phyloP scores from a whole-genome alignment of 495 filamentous ascomycete species.

The Daldinia bambusicola region DNA sequence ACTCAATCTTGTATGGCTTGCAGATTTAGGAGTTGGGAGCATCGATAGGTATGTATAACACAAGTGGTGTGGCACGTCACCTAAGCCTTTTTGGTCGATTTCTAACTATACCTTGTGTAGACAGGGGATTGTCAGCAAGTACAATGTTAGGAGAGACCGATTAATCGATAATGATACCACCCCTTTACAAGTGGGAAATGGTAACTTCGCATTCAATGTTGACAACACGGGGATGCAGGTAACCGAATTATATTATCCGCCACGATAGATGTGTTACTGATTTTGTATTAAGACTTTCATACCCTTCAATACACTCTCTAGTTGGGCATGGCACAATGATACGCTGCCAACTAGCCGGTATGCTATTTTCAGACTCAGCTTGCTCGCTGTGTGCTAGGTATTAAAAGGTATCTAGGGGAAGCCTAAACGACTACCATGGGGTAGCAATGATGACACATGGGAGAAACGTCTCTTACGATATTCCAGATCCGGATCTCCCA shows the following conservation, averaged over 20 bases:
- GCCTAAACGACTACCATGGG: slow-evolving; percentile 41
- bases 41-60: slow-evolving; percentile 29
- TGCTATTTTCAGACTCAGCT: background rate
- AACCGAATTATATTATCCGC: background rate
- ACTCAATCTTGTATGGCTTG: slow-evolving; percentile 13
- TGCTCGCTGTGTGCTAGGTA: background rate
- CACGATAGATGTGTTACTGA: background rate
- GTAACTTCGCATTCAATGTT: slow-evolving; percentile 66
- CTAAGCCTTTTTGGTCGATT: background rate
- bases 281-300: slow-evolving; percentile 57
- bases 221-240: slow-evolving; percentile 62
- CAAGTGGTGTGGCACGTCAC: background rate
- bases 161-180: slow-evolving; percentile 50
- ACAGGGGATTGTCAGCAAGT: slow-evolving; percentile 27
- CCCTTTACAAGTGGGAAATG: slow-evolving; percentile 64
- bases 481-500: slow-evolving; percentile 53
- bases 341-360: slow-evolving; percentile 48
- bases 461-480: slow-evolving; percentile 55
- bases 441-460: slow-evolving; percentile 53
- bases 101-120: slow-evolving; percentile 3
- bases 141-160: slow-evolving; percentile 30
- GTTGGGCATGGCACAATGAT: slow-evolving; percentile 60
- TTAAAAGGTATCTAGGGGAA: slow-evolving; percentile 24
- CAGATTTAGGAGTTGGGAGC: slow-evolving; percentile 18
- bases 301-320: slow-evolving; percentile 60